Conservation (phyloP, 2,329 filamentous ascomycete species). For the Alternaria atra region DNA sequence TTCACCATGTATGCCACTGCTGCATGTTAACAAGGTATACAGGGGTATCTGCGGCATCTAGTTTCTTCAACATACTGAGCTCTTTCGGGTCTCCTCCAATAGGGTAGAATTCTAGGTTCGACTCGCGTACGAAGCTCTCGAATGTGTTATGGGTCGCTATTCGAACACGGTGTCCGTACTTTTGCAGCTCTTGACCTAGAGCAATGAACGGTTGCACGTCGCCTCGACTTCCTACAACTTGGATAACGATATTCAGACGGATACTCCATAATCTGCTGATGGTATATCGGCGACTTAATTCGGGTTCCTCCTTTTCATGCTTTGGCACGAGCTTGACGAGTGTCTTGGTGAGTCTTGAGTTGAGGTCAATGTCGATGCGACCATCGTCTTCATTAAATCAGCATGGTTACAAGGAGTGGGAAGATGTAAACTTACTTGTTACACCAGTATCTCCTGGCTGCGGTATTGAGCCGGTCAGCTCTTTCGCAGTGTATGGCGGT, state of each 20-base stretch:
- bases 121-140: slow-evolving; percentile 23
- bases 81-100: slow-evolving; percentile 49
- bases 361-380: slow-evolving; percentile 37
- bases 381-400: slow-evolving; percentile 29
- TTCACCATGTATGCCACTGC: slow-evolving; percentile 60
- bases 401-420: background rate
- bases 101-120: slow-evolving; percentile 47
- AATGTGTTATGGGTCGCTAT: slow-evolving; percentile 36
- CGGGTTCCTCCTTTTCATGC: slow-evolving; percentile 6
- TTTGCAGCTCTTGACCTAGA: slow-evolving; percentile 59
- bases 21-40: background rate
- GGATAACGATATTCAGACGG: slow-evolving; percentile 63
- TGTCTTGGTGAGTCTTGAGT: slow-evolving; percentile 30
- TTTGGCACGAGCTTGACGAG: slow-evolving; percentile 31
- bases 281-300: slow-evolving; percentile 7
- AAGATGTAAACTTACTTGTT: slow-evolving; percentile 8
- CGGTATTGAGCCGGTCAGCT: slow-evolving; percentile 9
- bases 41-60: background rate
- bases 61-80: slow-evolving; percentile 39
- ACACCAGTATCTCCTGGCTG: slow-evolving; percentile 23
- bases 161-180: slow-evolving; percentile 39
- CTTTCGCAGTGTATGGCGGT: slow-evolving; percentile 9
- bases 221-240: slow-evolving; percentile 62
- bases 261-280: slow-evolving; percentile 6
- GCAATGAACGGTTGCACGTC: slow-evolving; percentile 69